phyloP scores from a whole-genome alignment of 352 stramenopile genomes.

The Thalassiosira pacifica region DNA sequence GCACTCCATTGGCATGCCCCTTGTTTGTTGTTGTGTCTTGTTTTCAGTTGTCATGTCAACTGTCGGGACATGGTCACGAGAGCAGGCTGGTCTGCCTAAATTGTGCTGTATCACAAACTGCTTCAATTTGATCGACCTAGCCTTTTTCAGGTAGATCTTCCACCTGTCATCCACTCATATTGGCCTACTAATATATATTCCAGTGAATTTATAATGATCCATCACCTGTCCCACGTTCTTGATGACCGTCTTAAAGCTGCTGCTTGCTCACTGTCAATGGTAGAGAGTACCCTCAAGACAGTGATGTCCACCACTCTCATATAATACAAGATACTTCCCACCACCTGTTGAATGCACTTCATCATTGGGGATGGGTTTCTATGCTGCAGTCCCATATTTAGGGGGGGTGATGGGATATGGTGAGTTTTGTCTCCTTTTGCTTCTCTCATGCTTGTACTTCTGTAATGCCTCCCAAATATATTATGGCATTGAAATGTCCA shows the following conservation, averaged over 20 bases:
- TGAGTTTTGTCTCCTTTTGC: slow-evolving; percentile 31
- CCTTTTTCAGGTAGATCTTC: background rate
- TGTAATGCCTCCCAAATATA: slow-evolving; percentile 34
- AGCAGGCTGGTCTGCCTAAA: background rate
- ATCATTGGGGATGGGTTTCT: background rate
- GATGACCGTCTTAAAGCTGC: too few relatives aligned
- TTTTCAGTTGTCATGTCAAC: too few relatives aligned
- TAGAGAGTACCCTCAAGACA: slow-evolving; percentile 31
- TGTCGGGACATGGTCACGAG: too few relatives aligned
- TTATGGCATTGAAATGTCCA: slow-evolving; percentile 32
- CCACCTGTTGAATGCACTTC: slow-evolving; percentile 44
- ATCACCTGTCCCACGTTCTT: slow-evolving; percentile 37
- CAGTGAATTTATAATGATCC: background rate
- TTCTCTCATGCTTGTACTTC: slow-evolving; percentile 27
- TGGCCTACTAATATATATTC: background rate
- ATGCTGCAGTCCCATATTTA: slow-evolving; percentile 39
- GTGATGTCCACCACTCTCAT: slow-evolving; percentile 40
- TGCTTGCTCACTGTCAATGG: slow-evolving; percentile 42
- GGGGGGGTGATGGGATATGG: slow-evolving; percentile 30
- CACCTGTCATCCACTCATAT: background rate
- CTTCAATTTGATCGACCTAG: too few relatives aligned
- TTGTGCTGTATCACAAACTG: background rate
- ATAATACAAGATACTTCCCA: slow-evolving; percentile 58
- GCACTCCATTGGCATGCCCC: too few relatives aligned
- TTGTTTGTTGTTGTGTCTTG: too few relatives aligned